Evolutionary conservation across 768 basidiomycete species (phyloP), one percentile per base, ranked within the genome.

Genomic region (Amanita brunnescens): DNA sequence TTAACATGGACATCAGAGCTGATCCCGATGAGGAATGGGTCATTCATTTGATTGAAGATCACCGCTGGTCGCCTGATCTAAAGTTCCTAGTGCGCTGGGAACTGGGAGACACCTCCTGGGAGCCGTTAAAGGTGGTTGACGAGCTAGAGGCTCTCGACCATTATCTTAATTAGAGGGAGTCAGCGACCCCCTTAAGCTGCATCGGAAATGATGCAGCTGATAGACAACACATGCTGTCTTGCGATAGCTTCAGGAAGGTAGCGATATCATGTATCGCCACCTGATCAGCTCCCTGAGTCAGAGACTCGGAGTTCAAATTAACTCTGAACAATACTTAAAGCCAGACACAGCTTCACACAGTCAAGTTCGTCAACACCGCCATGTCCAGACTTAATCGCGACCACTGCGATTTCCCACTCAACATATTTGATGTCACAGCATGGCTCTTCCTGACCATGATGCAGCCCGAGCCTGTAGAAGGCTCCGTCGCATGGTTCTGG

Each of bases 51-150:
- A 63, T 75, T 0, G 29, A 63, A 1, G 59, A 55, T 0, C 63
- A 68, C 48, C n/a, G 50, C 14, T 62, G 62, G 54, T 42, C 24
- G 14, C 42, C 49, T 12, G 41, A 45, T 9, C 4, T 68, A 0
- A 53, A 60, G 24, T 64, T 67, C 40, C 54, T 64, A 13, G 58
- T 72, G 0, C 24, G 55, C 3, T 72, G 69, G 69, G 61, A 46
- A 2, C 10, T 61, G 0, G 68, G 69, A 0, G 68, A 70, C 38
- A 60, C 57, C 0, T 68, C 66, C 0, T 70, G 68, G 67, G 66
- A 70, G 39, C 59, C 64, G 0, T 52, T 58, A 3, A 24, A 41
- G 0, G 47, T 55, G 1, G 61, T 65, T 16, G 60, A 60, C 6
- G 61, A 68, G 1, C 52, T 67, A 2, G 62, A 39, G 0, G 66